Evolutionary conservation across 176 grass and related monocot genomes (phyloP), one percentile per base, ranked within the genome.

Genomic region (Aechmea fasciata): DNA sequence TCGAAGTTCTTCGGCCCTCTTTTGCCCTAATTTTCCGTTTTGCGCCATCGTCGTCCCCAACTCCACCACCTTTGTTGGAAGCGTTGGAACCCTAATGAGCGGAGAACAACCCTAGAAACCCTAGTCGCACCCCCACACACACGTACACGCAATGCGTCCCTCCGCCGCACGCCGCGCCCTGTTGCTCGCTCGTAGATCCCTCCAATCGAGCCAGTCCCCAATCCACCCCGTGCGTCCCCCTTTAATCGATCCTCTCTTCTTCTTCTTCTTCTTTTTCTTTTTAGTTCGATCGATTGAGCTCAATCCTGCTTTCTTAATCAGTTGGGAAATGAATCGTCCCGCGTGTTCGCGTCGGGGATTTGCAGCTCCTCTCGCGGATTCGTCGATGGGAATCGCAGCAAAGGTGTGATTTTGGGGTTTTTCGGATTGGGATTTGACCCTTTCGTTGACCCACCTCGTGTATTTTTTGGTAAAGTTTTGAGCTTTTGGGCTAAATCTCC

Each of bases 321-420:
- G 51, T 71, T 41, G 75, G 47, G 17, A 13, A 64, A 67, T 17
- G 51, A 62, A 22, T 73, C 51, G 11, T 80, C 67, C 29, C 51
- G 74, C 77, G 47, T 71, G 64, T 69, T 73, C 23, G 41, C 50
- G 12, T 72, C 83, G 49, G 83, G 78, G 51, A 80, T 72, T 57
- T 80, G 73, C 72, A 72, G 61, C 11, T 80, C 77, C 14, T 80
- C 71, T 59, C 73, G 68, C 65, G 52, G 47, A 61, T 80, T 64
- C 29, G 10, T 69, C 13, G 26, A 77, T 48, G 12, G 63, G 4
- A 76, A 51, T 23, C 69, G 13, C 50, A 73, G 49, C 52, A 76
- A 70, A 80, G 77, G 77, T 75, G 68, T 23, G 63, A 15, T 10
- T 50, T 19, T 17, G 52, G 17, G 15, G 55, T 71, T 26, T 66